Evolutionary conservation across 805 yeast genomes (phyloP), one percentile per base, ranked within the genome.

Genomic region (Nakazawaea populi): DNA sequence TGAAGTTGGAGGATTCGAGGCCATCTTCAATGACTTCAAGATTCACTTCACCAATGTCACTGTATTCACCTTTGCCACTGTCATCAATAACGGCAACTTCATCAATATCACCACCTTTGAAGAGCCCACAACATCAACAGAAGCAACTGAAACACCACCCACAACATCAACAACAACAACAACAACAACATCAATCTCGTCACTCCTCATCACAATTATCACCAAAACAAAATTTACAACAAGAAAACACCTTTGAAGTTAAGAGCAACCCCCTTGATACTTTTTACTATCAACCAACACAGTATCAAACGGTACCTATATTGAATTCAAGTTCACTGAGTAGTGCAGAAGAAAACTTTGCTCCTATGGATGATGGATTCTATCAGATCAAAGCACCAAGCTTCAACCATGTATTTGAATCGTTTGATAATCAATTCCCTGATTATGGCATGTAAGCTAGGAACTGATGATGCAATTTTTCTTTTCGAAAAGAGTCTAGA

Each of bases 41-140:
- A 41, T 41, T 28, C 18, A 31, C 31, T 28, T 55, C 60, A 8
- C 49, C 52, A 6, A n/a, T 51, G 10, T 37, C 56, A 29, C 46
- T 55, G 5, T 51, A 53, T 11, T 58, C 64, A 8, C 59, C 62
- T 27, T 49, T 55, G 8, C 55, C 63, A 7, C n/a, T 59, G 4
- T 50, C 58, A 29, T 56, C 59, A n/a, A 48, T 42, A 32, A 29
- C 48, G 27, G 31, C 48, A 32, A 8, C 30, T 34, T 30, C 51
- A 31, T 48, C 27, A 24, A 11, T 39, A 9, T 10, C 5, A 48
- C 32, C 40, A 10, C 42, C 43, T 7, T 31, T 24, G 29, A 43
- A 40, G 10, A 4, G 5, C 10, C 10, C 27, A 47, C 37, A 43
- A 34, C 18, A 14, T 18, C 43, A 27, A 27, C 34, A 41, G 4